Conservation (phyloP, 805 yeast genomes). For the Candida bentonensis region DNA sequence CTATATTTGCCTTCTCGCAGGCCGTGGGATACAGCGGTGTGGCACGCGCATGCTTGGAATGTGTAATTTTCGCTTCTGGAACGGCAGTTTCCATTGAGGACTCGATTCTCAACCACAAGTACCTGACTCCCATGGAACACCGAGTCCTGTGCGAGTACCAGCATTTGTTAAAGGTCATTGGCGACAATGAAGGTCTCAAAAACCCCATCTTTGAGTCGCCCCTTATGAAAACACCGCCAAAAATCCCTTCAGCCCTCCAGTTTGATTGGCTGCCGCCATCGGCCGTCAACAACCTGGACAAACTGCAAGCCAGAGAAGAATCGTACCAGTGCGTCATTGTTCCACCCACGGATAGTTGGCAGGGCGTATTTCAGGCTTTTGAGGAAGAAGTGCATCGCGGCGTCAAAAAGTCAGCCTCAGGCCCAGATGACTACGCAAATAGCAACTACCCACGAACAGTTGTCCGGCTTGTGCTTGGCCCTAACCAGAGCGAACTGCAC, state of each 20-base stretch:
- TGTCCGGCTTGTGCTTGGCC: neutral
- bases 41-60: conserved; percentile 13
- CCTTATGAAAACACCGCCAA: neutral
- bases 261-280: neutral
- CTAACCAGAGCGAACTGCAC: too few species aligned
- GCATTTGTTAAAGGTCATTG: conserved; percentile 2
- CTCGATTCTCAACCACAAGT: conserved; percentile 5
- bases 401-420: neutral
- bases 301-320: neutral
- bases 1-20: conserved; percentile 8
- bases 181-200: neutral
- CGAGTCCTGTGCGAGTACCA: conserved; percentile 2
- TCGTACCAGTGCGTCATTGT: neutral
- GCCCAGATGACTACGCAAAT: neutral
- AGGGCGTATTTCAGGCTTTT: neutral
- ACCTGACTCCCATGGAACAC: conserved; percentile 8
- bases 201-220: neutral
- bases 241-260: neutral
- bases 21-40: conserved; percentile 11
- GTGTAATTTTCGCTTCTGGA: conserved; percentile 8
- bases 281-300: neutral
- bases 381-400: neutral
- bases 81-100: conserved; percentile 8
- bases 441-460: neutral
- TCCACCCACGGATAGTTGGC: neutral